These are phyloP conservation scores for Phytophthora nicotianae DNA, from an alignment of 352 stramenopile genomes.

Conservation along the genomic window DNA sequence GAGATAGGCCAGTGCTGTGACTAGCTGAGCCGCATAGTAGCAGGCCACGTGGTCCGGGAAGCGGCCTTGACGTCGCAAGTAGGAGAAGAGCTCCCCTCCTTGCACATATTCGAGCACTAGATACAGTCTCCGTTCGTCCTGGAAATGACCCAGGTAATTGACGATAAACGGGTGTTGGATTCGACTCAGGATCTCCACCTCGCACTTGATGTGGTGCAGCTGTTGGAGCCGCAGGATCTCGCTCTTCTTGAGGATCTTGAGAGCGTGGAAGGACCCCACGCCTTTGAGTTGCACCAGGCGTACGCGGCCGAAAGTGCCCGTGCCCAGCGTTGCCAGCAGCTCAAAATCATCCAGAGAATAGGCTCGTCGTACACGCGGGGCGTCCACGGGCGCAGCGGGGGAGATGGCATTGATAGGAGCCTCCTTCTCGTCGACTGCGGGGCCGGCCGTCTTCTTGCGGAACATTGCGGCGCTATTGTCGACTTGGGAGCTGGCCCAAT, in stretches of 20 bases:
- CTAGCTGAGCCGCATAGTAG: conserved; percentile 90
- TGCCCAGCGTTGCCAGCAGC: conserved; percentile 78
- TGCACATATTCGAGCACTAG: conserved; percentile 93
- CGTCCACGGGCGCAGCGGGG: conserved; percentile 44
- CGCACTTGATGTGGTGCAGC: conserved; percentile 92
- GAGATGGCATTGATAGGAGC: conserved; percentile 59
- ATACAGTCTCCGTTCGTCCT: conserved; percentile 91
- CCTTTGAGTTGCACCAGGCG: conserved; percentile 77
- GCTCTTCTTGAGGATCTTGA: conserved; percentile 94
- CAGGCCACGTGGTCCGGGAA: conserved; percentile 86
- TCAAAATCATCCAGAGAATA: conserved; percentile 80
- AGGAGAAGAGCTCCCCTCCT: conserved; percentile 93
- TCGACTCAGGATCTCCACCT: conserved; percentile 88
- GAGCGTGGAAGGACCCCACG: conserved; percentile 68
- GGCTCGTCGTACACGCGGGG: conserved; percentile 30
- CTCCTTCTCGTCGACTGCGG: conserved; percentile 42
- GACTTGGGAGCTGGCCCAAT: background rate
- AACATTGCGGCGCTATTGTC: conserved; percentile 35
- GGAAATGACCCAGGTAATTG: conserved; percentile 86
- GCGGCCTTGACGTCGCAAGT: conserved; percentile 81
- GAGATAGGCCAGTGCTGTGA: conserved; percentile 88
- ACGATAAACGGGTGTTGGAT: conserved; percentile 93
- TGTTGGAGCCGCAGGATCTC: conserved; percentile 90
- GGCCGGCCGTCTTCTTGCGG: conserved; percentile 40
- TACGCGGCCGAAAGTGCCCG: conserved; percentile 90